Evolutionary conservation across 192 early-diverging fungal species (phyloP).

Genomic region (Backusella morwellensis): DNA sequence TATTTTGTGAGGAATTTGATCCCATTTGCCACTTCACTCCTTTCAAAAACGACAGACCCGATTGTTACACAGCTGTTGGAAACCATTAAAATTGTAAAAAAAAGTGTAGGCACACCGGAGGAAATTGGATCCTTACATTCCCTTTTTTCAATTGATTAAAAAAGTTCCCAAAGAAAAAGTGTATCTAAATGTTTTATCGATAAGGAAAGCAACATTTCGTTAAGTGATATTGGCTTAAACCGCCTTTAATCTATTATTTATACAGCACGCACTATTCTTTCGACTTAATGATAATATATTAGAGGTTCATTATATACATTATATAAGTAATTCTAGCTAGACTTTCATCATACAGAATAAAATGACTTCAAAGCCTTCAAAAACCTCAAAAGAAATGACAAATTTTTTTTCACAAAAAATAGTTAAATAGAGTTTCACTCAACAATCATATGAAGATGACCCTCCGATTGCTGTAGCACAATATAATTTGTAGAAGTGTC

Average conservation of each 20-base stretch:
- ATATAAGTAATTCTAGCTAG: too few species aligned
- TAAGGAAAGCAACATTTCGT: neutral
- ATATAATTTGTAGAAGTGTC: neutral
- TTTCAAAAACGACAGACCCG: constrained; percentile 66
- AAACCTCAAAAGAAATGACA: neutral
- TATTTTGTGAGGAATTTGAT: constrained; percentile 10
- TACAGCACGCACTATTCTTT: neutral
- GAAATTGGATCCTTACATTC: neutral
- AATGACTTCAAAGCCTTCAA: neutral
- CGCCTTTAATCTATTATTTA: too few species aligned
- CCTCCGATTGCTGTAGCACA: neutral
- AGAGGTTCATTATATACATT: neutral
- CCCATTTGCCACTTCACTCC: constrained; percentile 41
- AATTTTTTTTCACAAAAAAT: constrained; percentile 1
- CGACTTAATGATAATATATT: neutral
- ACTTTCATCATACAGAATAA: too few species aligned
- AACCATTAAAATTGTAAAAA: neutral
- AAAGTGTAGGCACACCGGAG: neutral
- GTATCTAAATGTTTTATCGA: neutral
- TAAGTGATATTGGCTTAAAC: neutral
- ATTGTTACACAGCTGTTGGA: constrained; percentile 54
- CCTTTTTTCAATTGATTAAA: neutral
- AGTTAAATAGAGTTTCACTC: neutral
- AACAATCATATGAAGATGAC: neutral
- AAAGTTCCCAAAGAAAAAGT: neutral